phyloP scores from a whole-genome alignment of 768 basidiomycete species.

The Pisolithus marmoratus region DNA sequence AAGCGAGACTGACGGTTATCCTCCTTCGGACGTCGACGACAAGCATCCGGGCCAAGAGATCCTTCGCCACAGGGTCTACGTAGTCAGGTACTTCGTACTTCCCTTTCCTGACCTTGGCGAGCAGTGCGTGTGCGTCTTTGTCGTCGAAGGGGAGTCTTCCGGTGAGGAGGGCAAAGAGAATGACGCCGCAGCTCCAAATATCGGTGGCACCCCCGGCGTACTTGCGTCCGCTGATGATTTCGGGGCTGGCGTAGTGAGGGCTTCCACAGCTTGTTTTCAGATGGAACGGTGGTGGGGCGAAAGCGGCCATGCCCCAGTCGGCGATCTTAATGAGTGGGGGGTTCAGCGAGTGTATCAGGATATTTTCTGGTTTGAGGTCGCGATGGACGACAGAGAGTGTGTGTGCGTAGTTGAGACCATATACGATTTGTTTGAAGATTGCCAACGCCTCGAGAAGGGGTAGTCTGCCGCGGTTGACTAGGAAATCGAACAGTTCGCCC shows the following conservation, averaged over 20 bases:
- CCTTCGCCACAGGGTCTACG: constrained; percentile 78
- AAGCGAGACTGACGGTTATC: constrained; percentile 59
- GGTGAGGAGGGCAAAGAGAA: constrained; percentile 84
- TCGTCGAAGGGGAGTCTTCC: constrained; percentile 94
- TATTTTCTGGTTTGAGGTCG: constrained; percentile 97
- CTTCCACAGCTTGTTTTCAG: constrained; percentile 95
- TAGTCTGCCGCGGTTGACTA: constrained; percentile 84
- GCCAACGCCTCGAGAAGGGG: constrained; percentile 76
- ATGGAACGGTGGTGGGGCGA: constrained; percentile 77
- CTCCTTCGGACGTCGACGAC: constrained; percentile 75
- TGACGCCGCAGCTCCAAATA: constrained; percentile 96
- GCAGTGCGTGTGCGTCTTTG: constrained; percentile 69
- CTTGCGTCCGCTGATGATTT: constrained; percentile 87
- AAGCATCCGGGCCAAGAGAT: constrained; percentile 83
- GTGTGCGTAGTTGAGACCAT: constrained; percentile 94
- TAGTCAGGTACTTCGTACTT: constrained; percentile 78
- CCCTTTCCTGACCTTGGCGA: constrained; percentile 83
- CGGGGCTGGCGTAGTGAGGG: constrained; percentile 95
- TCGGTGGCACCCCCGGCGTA: constrained; percentile 90
- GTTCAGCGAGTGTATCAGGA: constrained; percentile 77
- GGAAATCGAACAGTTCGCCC: constrained; percentile 94
- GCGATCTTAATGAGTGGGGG: constrained; percentile 91
- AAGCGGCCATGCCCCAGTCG: constrained; percentile 98
- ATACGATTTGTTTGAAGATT: constrained; percentile 94
- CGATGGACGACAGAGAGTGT: constrained; percentile 97